phyloP scores from a whole-genome alignment of 2,329 filamentous ascomycete genomes.

The Helminthosporium solani region DNA sequence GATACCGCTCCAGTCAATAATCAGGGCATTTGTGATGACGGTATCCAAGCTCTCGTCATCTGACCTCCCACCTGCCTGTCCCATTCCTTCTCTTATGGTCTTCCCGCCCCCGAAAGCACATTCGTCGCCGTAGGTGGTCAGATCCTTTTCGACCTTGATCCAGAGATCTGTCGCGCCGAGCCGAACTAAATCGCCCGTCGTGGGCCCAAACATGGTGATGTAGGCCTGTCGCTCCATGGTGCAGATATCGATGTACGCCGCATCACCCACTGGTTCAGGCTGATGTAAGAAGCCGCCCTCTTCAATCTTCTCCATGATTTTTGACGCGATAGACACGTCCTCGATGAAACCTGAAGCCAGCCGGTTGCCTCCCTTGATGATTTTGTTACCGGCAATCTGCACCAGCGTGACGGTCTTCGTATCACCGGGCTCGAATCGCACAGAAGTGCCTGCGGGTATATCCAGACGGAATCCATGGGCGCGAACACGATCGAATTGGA shows the following conservation, averaged over 20 bases:
- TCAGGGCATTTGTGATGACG: constrained; percentile 84
- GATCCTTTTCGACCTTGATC: constrained; percentile 85
- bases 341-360: constrained; percentile 75
- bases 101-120: constrained; percentile 96
- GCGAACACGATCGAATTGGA: constrained; percentile 81
- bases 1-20: constrained; percentile 89
- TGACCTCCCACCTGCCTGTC: constrained; percentile 76
- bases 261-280: constrained; percentile 63
- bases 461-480: constrained; percentile 86
- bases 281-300: constrained; percentile 75
- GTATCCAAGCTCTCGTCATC: constrained; percentile 76
- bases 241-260: constrained; percentile 59
- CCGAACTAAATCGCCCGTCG: constrained; percentile 79
- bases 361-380: constrained; percentile 82
- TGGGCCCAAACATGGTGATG: constrained; percentile 87
- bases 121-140: constrained; percentile 85
- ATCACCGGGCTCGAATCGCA: constrained; percentile 92
- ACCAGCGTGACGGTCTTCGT: constrained; percentile 87
- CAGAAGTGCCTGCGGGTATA: constrained; percentile 85
- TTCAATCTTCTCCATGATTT: constrained; percentile 68
- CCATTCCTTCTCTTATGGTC: constrained; percentile 92
- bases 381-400: constrained; percentile 76
- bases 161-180: constrained; percentile 84
- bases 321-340: constrained; percentile 57
- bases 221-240: constrained; percentile 79